Evolutionary conservation across 352 stramenopile genomes (phyloP), one percentile per base, ranked within the genome.

Genomic region (Globisporangium iwayamae): DNA sequence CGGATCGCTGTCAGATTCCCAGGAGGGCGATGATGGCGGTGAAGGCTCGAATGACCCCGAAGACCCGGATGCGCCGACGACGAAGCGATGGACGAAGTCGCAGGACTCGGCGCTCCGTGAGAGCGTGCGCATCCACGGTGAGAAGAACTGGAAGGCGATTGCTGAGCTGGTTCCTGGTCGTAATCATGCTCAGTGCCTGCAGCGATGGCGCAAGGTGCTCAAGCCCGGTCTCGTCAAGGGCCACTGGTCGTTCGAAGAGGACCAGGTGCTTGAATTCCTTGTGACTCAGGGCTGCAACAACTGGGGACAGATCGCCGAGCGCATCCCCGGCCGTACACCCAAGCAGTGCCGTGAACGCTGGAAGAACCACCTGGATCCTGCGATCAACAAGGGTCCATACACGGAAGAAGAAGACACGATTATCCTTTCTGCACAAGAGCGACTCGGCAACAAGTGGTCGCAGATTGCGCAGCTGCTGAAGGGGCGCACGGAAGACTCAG

Each of bases 401-500:
- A 97, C 93, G 9, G 87, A 93, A 68, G 83, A 97, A 38, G 96
- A 99, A 74, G 96, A 99, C 72, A 81, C 85, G 14, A 80, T 96
- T 14, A 98, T 99, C 53, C 76, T 99, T 0, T 77, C 85, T 4
- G 87, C 81, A 39, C 94, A 98, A 61, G 81, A 86, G 45, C 85
- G 83, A 22, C 85, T 98, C 11, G 96, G 96, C 41, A 99, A 98
- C 75, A 96, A 96, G 57, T 99, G 96, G 96, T 96, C 92, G 1
- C 89, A 98, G 65, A 98, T 99, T 71, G 89, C 96, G 18, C 96
- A 98, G 67, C 76, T 96, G 41, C 72, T 98, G 4, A 87, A 89
- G 51, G 95, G 93, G 2, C 83, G 93, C 22, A 96, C 87, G 2
- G 91, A 98, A 43, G 93, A 98, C 68, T 94, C 92, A n/a, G 91